Base-by-base conservation (phyloP, 108 stramenopile species). In the Schizochytrium sp. region DNA sequence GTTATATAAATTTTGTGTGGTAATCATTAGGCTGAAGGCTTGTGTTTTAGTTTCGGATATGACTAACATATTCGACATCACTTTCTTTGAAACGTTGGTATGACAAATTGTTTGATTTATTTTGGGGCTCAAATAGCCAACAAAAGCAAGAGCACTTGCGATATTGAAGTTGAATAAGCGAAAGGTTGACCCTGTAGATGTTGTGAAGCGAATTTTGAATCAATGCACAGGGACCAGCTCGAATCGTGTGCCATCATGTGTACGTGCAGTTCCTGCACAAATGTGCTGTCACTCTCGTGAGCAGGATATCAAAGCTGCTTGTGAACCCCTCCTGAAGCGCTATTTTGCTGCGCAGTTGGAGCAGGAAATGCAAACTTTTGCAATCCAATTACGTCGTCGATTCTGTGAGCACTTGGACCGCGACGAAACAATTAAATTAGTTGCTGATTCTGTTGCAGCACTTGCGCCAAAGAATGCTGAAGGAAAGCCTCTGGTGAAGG, bases 281-380 rank as follows among this genome's bases (percentile, higher is more conserved):
- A 69, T 15, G 64, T 69, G 64, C 64, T 69, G 64, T 44, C 64
- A 69, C 15, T 69, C 64, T 44, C 64, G 64, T 1, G 64, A 69
- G 64, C 12, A 7, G 64, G 64, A 69, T 44, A 69, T 69, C 28
- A 12, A 38, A 8, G 64, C 64, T 7, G 64, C 64, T 44, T 69
- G 64, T 15, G 64, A 44, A 15, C 64, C 64, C 0, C 7, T 69
- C 8, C 64, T 69, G 1, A 44, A 7, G 1, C 28, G 19, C 1
- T 69, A 44, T 15, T 69, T 69, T 69, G 64, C 64, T 0, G 12
- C 7, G 64, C 64, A 44, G 19, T 44, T 3, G 1, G 19, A 28
- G 28, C 28, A 8, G 7, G 64, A 69, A 15, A 38, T 38, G 28
- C 64, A 44, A 44, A 69, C 64, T 28, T 69, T 69, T 15, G 64